Evolutionary conservation across 192 early-diverging fungal genomes (phyloP), one percentile per base, ranked within the genome.

Genomic region (Coemansia sp.): DNA sequence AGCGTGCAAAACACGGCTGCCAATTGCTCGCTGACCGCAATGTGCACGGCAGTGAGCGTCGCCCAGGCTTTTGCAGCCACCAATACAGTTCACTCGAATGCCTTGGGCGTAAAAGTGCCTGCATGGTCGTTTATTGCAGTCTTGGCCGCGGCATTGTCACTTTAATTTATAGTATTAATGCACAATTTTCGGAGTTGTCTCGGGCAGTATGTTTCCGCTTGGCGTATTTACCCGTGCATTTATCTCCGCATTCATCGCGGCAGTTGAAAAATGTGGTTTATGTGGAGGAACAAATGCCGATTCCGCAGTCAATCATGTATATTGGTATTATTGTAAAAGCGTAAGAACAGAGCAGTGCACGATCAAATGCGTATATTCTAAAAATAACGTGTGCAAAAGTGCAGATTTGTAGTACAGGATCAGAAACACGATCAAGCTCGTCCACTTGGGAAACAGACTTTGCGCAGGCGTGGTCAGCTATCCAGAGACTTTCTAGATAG

Each of bases 21-120:
- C 49, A 71, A 65, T 53, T 63, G 69, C 58, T 65, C 69, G 26
- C 53, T 71, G 4, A 47, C 62, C n/a, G 45, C 45, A 6, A 61
- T 63, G 18, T 71, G 69, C 29, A 64, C 62, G 6, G 9, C 37
- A 51, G 39, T 41, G 13, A 60, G 48, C 9, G 19, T 43, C 18
- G 43, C 11, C 23, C 19, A 45, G 41, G 3, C 4, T 13, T 45
- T 49, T 12, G 7, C 26, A 38, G 16, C 59, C 29, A 47, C 47
- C 8, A 24, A 43, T 22, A 9, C 18, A 10, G 37, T 8, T 9
- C 19, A 49, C 2, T 19, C 13, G n/a, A 32, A 32, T 45, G 20
- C 3, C 12, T 16, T 4, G 27, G 54, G 29, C 2, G 19, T 14
- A 14, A 18, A 4, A 35, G 24, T 2, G 23, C 53, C 23, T 22